Evolutionary conservation across 371 early-diverging fungal species (phyloP).

Genomic region (Rhizopus arrhizus): DNA sequence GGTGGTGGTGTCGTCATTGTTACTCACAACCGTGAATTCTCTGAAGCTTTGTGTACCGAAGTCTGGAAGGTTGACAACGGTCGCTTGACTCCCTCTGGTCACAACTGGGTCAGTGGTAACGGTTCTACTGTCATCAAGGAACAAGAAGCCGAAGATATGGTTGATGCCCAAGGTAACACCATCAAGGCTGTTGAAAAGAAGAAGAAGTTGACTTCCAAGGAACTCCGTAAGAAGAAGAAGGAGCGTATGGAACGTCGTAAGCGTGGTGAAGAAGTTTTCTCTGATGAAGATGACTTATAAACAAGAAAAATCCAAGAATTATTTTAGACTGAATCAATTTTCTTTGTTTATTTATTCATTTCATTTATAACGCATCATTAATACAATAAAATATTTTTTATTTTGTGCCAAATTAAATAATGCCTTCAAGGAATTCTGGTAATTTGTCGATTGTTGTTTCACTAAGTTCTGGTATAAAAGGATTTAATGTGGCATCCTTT

Average conservation of each 20-base stretch:
- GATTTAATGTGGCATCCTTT: neutral
- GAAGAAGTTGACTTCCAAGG: constrained; percentile 51
- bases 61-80: constrained; percentile 78
- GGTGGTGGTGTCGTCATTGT: constrained; percentile 79
- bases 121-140: constrained; percentile 42
- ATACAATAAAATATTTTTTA: neutral
- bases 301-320: neutral
- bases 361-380: neutral
- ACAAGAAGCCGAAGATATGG: constrained; percentile 43
- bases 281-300: constrained; percentile 46
- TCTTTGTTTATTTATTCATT: neutral
- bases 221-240: constrained; percentile 58
- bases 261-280: constrained; percentile 56
- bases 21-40: constrained; percentile 76
- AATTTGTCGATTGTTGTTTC: constrained; percentile 1
- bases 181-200: constrained; percentile 53
- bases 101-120: constrained; percentile 56
- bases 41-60: constrained; percentile 69
- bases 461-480: constrained; percentile 1
- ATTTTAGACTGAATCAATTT: neutral
- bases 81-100: constrained; percentile 51
- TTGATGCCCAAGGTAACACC: constrained; percentile 53
- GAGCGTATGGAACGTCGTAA: constrained; percentile 56
- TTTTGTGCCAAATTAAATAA: neutral
- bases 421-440: neutral